Evolutionary conservation across 345 rosid genomes (phyloP).

Genomic region (Salix brachista): DNA sequence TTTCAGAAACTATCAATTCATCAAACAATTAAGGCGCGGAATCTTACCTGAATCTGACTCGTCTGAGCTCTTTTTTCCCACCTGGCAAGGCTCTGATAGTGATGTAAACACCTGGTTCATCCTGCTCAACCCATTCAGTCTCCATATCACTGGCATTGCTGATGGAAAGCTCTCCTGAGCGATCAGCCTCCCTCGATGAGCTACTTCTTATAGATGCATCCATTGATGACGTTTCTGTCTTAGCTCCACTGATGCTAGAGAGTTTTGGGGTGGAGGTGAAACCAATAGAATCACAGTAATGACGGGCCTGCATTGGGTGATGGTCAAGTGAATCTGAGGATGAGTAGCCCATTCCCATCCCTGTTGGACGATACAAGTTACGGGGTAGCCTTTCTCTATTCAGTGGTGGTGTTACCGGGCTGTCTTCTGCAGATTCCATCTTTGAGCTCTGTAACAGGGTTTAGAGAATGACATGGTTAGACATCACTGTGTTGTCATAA

Average conservation of each 20-base stretch:
- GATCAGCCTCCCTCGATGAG: constrained; percentile 36
- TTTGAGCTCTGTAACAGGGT: constrained; percentile 25
- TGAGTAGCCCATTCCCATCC: constrained; percentile 24
- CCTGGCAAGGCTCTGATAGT: constrained; percentile 31
- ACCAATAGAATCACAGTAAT: constrained; percentile 57
- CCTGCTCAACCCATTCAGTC: constrained; percentile 36
- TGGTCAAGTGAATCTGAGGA: constrained; percentile 33
- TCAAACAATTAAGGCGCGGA: background rate
- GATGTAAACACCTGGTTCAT: constrained; percentile 37
- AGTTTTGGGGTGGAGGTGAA: constrained; percentile 83
- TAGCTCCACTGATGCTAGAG: constrained; percentile 84
- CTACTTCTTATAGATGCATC: constrained; percentile 36
- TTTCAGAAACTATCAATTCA: constrained; percentile 9
- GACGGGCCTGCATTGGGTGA: constrained; percentile 23
- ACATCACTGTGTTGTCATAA: background rate
- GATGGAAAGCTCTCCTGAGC: constrained; percentile 30
- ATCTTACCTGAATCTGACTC: constrained; percentile 37
- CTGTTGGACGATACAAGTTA: constrained; percentile 25
- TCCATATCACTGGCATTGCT: constrained; percentile 41
- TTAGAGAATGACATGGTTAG: background rate
- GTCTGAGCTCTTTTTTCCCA: constrained; percentile 33
- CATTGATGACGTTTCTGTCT: constrained; percentile 87
- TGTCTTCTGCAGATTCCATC: constrained; percentile 26
- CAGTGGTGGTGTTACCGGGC: constrained; percentile 32
- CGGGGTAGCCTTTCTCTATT: constrained; percentile 60